Percentiles rank a stretch among this genome's conserved stretches.
These are phyloP conservation scores for Penicillium coprophilum DNA, from an alignment of 495 filamentous ascomycete species.

Conservation along the genomic window DNA sequence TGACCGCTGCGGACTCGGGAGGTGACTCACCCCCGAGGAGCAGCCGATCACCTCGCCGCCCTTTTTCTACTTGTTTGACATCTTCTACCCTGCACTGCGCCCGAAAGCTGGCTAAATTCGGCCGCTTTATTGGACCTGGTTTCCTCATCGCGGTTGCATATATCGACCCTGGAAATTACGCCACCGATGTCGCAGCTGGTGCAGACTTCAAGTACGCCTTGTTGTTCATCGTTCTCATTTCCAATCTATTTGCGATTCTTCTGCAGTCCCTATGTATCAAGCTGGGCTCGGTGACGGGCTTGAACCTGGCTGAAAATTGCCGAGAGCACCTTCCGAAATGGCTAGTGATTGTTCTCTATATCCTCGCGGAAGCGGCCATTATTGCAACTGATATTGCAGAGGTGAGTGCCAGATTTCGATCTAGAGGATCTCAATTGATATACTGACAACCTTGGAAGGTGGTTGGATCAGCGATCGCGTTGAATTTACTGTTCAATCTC, in stretches of 20 bases:
- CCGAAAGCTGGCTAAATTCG: conserved; percentile 58
- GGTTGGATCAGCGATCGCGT: conserved; percentile 86
- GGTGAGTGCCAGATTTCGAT: conserved; percentile 34
- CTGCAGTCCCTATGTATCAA: conserved; percentile 81
- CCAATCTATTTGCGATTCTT: conserved; percentile 82
- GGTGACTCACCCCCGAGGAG: conserved; percentile 36
- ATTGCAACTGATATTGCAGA: conserved; percentile 91
- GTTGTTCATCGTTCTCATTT: conserved; percentile 78
- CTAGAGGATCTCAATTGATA: background rate
- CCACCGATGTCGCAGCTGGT: conserved; percentile 77
- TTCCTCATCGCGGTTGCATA: conserved; percentile 80
- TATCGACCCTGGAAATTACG: conserved; percentile 84
- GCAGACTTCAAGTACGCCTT: conserved; percentile 63
- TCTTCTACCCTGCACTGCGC: conserved; percentile 22
- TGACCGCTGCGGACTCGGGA: conserved; percentile 37
- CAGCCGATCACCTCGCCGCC: conserved; percentile 42
- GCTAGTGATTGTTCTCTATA: conserved; percentile 72
- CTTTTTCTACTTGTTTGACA: conserved; percentile 26
- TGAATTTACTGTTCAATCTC: conserved; percentile 77
- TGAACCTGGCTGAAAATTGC: conserved; percentile 79
- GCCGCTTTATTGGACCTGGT: conserved; percentile 79
- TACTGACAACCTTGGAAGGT: conserved; percentile 52
- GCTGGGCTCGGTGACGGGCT: conserved; percentile 79
- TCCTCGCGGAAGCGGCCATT: conserved; percentile 76
- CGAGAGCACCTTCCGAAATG: conserved; percentile 72